Conservation (phyloP, 345 rosid genomes). For the Citrus glauca region DNA sequence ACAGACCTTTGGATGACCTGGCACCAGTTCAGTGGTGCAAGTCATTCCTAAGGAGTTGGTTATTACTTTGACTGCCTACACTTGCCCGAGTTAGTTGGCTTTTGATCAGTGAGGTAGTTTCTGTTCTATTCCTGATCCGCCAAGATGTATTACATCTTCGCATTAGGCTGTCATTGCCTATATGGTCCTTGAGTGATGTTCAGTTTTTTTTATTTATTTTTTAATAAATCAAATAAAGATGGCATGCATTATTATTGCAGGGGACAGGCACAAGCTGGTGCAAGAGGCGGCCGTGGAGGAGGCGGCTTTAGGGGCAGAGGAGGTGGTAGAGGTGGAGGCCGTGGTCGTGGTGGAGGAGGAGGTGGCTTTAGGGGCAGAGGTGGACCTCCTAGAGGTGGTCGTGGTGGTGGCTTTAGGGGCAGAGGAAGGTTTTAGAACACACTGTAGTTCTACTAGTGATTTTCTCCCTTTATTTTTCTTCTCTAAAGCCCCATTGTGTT, state of each 20-base stretch:
- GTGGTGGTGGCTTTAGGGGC: conserved; percentile 73
- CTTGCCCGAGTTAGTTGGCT: neutral
- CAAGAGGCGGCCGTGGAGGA: conserved; percentile 50
- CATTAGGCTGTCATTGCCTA: neutral
- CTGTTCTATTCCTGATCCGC: neutral
- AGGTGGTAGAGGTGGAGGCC: conserved; percentile 38
- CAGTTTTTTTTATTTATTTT: neutral
- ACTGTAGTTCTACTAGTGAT: conserved; percentile 18
- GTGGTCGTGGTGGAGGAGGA: conserved; percentile 56
- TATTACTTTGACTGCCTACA: neutral
- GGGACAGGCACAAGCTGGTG: conserved; percentile 36
- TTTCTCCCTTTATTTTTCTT: conserved; percentile 9
- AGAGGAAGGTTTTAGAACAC: conserved; percentile 47
- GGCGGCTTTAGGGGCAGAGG: conserved; percentile 33
- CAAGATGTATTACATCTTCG: neutral
- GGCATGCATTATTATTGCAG: conserved; percentile 22
- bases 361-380: conserved; percentile 72
- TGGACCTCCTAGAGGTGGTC: conserved; percentile 51
- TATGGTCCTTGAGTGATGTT: neutral
- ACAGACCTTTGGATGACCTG: neutral
- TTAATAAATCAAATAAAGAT: neutral
- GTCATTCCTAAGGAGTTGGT: neutral
- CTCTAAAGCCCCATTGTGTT: conserved; percentile 1
- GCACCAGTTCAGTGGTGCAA: neutral
- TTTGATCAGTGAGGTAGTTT: neutral